Base-by-base conservation (phyloP, 495 filamentous ascomycete species). In the Neurospora sp. region DNA sequence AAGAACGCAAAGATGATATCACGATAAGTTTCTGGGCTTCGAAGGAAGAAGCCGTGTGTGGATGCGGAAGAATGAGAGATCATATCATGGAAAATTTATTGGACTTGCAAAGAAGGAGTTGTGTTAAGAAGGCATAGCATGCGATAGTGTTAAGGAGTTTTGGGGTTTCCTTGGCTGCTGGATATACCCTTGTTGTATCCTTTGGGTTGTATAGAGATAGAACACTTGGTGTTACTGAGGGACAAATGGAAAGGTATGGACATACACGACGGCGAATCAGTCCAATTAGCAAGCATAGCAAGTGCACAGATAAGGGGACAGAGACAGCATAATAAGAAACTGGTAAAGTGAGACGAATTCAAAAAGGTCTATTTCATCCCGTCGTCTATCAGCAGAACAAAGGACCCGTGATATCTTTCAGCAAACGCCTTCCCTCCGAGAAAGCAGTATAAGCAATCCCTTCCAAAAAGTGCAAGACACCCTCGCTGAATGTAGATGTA, bases 361-460 rank as follows among this genome's bases (percentile, higher is more conserved):
- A 62, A 70, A 20, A 42, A 72, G 31, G 44, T 72, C 71, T 72
- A 72, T 62, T 72, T 66, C 16, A 62, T 62, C 54, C 54, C 54
- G 27, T 35, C 54, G 54, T 62, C 54, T 62, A 62, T 62, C 54
- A n/a, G 54, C 27, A 62, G 54, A 62, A 62, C 54, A 62, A 62
- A 62, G 54, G 54, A 35, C 54, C 54, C 54, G 14, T 62, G 54
- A 62, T 62, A 62, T 62, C 54, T 62, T 62, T 62, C 54, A 62
- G 54, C 54, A 62, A 62, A 62, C 54, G 54, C 54, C 54, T 62
- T 62, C 54, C 54, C 54, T 62, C 54, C 54, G 54, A 62, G 54
- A 62, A 62, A 62, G 54, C 54, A 62, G 23, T 62, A 62, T 62
- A 35, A 62, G 54, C 23, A 62, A 62, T 62, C 23, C 54, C 27